A percentile compares a stretch with the other conserved stretches of the same genome.
Conservation (phyloP, 768 basidiomycete species). For the Mycena belliarum region DNA sequence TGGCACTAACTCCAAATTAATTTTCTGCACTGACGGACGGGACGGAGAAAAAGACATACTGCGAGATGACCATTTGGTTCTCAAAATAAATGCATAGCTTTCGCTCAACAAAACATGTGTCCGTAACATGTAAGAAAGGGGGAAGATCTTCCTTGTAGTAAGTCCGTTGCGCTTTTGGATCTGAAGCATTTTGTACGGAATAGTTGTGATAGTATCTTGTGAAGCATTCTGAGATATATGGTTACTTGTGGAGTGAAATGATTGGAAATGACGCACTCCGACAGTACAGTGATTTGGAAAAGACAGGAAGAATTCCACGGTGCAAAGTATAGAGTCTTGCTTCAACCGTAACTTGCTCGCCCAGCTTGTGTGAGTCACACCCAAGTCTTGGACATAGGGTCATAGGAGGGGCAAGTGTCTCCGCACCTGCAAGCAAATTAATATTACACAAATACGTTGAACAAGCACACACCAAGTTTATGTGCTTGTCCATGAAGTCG, state of each 20-base stretch:
- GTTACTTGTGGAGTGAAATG: too few relatives aligned
- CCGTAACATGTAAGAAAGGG: neutral
- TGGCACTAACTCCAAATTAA: too few relatives aligned
- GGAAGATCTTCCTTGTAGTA: neutral
- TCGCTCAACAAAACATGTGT: neutral
- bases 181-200: too few relatives aligned
- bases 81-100: conserved; percentile 2
- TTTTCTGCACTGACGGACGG: too few relatives aligned
- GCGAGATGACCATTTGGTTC: neutral
- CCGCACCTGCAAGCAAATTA: too few relatives aligned
- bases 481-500: too few relatives aligned
- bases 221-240: too few relatives aligned
- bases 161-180: neutral
- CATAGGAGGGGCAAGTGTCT: too few relatives aligned
- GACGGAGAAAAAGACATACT: neutral
- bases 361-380: neutral
- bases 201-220: too few relatives aligned
- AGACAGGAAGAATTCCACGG: neutral
- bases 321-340: neutral
- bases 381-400: neutral
- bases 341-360: neutral
- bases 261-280: too few relatives aligned
- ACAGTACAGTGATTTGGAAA: neutral
- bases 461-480: too few relatives aligned
- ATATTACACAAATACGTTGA: too few relatives aligned